These are phyloP conservation scores for Nemania sp. DNA, from an alignment of 2,329 filamentous ascomycete genomes.

Conservation along the genomic window DNA sequence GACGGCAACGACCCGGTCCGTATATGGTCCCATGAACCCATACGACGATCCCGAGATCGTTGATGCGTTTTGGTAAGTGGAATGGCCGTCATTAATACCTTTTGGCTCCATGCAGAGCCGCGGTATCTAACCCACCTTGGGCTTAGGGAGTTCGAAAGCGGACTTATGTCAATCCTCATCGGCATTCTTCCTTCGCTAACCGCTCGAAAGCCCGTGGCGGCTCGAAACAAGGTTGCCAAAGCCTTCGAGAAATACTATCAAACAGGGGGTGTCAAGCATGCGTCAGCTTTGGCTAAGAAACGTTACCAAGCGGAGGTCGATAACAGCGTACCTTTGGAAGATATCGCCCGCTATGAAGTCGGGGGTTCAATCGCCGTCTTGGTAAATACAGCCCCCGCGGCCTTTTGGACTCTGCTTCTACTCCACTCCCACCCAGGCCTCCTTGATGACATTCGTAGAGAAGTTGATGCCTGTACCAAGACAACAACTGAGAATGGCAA, in stretches of 20 bases:
- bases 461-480: conserved; percentile 44
- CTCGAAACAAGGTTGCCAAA: conserved; percentile 51
- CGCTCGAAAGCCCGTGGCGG: conserved; percentile 50
- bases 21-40: conserved; percentile 58
- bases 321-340: conserved; percentile 50
- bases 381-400: conserved; percentile 55
- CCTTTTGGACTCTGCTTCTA: conserved; percentile 57
- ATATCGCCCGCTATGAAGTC: conserved; percentile 57
- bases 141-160: conserved; percentile 43
- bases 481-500: conserved; percentile 25
- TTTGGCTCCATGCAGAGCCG: too few relatives aligned
- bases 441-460: conserved; percentile 50
- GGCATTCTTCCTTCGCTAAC: conserved; percentile 49
- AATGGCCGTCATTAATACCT: too few relatives aligned
- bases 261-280: conserved; percentile 53
- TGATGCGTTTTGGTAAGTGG: conserved; percentile 53
- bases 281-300: conserved; percentile 53
- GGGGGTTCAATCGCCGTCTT: conserved; percentile 56
- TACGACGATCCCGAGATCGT: conserved; percentile 53
- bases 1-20: conserved; percentile 53
- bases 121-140: conserved; percentile 22
- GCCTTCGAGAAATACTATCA: conserved; percentile 57
- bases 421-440: conserved; percentile 50
- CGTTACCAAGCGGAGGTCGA: conserved; percentile 52
- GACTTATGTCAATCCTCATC: conserved; percentile 43